Evolutionary conservation across 2,329 filamentous ascomycete species (phyloP), one percentile per base, ranked within the genome.

Genomic region (Cladosporium cucumerinum): DNA sequence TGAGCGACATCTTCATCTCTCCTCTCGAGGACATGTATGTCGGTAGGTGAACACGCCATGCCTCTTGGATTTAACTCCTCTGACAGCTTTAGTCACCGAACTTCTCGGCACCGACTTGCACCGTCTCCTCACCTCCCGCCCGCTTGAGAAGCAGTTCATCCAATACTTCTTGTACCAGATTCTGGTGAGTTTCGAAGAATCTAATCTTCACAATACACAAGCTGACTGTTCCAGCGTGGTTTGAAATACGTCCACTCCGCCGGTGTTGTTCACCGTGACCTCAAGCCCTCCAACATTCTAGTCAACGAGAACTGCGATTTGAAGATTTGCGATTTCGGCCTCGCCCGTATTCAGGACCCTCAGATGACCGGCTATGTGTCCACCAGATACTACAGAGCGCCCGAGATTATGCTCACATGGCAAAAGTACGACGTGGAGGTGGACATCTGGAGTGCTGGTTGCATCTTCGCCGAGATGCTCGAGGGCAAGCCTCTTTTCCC

Each of bases 121-220:
- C 82, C 89, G 95, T 70, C 87, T 99, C 68, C 87, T 99, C 72
- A 98, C 94, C 59, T 98, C 95, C 57, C 86, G 95, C 77, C 95
- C 95, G 26, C 87, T 99, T 61, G 95, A 99, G 85, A 98, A 97
- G 82, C 95, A 99, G 80, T 99, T 99, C 80, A 98, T 99, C 74
- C 95, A 99, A 82, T 99, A 99, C 82, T 99, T 99, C 79, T 86
- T 99, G 67, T 99, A 99, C 80, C 95, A 99, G 81, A 99, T 99
- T 75, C 87, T 98, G 84, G 94, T 97, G 82, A 74, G 89, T 32
- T 28, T 54, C 26, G 28, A 21, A 32, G 10, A n/a, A 3, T 11
- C 18, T 32, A 2, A 11, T 18, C 23, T 25, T 30, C 18, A 5
- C 5, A 30, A 2, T 18, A 23, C 46, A 36, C 25, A 26, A 23